These are phyloP conservation scores for Eucalyptus regnans DNA, from an alignment of 345 rosid genomes.

Conservation along the genomic window DNA sequence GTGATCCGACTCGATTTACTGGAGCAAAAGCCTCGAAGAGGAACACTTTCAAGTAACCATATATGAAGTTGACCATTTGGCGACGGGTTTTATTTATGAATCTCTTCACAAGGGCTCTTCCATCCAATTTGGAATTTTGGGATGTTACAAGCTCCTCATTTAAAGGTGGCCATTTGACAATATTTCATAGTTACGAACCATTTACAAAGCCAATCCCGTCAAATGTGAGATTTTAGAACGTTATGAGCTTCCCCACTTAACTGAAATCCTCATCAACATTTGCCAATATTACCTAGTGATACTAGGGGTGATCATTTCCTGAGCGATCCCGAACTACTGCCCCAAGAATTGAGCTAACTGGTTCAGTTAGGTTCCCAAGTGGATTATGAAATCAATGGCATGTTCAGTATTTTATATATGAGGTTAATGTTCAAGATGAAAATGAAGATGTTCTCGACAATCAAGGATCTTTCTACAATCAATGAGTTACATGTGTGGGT, in stretches of 20 bases:
- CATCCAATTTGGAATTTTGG: not conserved
- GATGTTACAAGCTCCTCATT: not conserved
- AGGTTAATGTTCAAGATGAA: no score
- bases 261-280: not conserved
- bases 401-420: no score
- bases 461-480: no score
- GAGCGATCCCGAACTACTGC: accelerated
- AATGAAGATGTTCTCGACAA: no score
- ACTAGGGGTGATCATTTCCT: not conserved
- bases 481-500: no score
- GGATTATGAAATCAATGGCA: no score
- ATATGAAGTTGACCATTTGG: not conserved
- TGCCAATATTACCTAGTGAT: not conserved
- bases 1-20: not conserved
- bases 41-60: not conserved
- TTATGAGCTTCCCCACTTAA: not conserved
- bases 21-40: not conserved
- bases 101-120: not conserved
- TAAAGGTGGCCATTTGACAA: not conserved
- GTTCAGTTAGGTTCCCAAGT: no score
- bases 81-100: not conserved
- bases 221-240: not conserved
- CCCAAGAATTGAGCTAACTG: accelerated
- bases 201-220: not conserved
- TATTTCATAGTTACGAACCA: not conserved